Evolutionary conservation across 2,329 filamentous ascomycete genomes (phyloP).

Genomic region (Verticillium nonalfalfae): DNA sequence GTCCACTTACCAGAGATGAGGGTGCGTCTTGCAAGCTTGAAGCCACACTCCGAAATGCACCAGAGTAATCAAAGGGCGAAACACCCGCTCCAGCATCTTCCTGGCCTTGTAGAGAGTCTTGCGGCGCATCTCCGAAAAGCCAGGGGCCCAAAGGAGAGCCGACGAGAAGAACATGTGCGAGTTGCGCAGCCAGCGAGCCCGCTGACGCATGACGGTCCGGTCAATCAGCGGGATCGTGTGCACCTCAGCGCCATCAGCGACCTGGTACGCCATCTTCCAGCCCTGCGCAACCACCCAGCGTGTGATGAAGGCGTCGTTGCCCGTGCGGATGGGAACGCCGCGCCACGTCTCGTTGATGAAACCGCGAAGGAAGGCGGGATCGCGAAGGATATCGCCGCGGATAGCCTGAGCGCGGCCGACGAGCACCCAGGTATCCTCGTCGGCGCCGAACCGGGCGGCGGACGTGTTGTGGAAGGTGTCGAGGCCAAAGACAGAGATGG

Average conservation of each 20-base stretch:
- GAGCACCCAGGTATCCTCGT: constrained; percentile 18
- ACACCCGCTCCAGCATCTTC: constrained; percentile 9
- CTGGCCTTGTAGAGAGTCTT: constrained; percentile 10
- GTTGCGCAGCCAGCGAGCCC: constrained; percentile 17
- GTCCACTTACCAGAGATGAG: constrained; percentile 2
- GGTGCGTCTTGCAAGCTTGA: neutral
- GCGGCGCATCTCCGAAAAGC: constrained; percentile 2
- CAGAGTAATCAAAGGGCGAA: constrained; percentile 5
- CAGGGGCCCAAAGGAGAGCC: constrained; percentile 1
- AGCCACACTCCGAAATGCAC: constrained; percentile 5
- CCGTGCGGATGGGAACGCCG: constrained; percentile 14
- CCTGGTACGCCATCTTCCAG: constrained; percentile 18
- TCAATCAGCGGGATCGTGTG: constrained; percentile 14
- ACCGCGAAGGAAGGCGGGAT: constrained; percentile 14
- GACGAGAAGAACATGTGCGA: constrained; percentile 7
- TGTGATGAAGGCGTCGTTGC: constrained; percentile 21
- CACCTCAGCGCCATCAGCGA: constrained; percentile 14
- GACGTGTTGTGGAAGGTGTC: constrained; percentile 12
- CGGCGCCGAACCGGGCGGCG: constrained; percentile 12
- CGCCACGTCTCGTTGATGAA: constrained; percentile 16
- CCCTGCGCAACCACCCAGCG: constrained; percentile 17
- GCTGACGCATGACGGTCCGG: constrained; percentile 12
- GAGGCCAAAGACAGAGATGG: constrained; percentile 17
- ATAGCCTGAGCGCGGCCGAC: constrained; percentile 19
- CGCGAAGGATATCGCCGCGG: constrained; percentile 15